Conservation (phyloP, 345 rosid genomes). For the Linum trigynum region DNA sequence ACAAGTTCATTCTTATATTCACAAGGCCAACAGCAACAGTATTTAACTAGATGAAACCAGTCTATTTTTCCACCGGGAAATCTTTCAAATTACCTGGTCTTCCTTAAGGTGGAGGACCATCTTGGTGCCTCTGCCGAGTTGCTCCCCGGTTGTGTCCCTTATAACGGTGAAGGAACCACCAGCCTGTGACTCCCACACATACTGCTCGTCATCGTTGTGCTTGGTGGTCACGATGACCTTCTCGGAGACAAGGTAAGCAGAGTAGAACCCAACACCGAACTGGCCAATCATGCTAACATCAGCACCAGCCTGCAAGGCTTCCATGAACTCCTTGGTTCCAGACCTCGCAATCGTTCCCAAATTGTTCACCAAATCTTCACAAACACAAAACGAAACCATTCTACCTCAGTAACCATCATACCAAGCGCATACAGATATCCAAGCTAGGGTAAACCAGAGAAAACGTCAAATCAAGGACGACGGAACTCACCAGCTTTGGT, state of each 20-base stretch:
- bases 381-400: not conserved
- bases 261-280: conserved; percentile 18
- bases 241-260: conserved; percentile 18
- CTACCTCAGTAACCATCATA: not conserved
- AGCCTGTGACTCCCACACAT: conserved; percentile 19
- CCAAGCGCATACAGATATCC: too few species aligned
- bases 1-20: too few species aligned
- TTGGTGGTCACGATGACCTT: conserved; percentile 16
- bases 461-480: not conserved
- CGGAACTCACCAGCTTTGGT: conserved; percentile 9
- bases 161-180: conserved; percentile 12
- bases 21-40: too few species aligned
- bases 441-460: too few species aligned
- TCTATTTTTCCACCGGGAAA: too few species aligned
- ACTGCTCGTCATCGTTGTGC: conserved; percentile 17
- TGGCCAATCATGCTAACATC: conserved; percentile 21
- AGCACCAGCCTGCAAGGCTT: conserved; percentile 16
- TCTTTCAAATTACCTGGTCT: too few species aligned
- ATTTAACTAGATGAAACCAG: not conserved
- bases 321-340: conserved; percentile 19
- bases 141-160: conserved; percentile 7
- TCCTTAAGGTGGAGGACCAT: conserved; percentile 12
- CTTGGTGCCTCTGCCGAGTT: conserved; percentile 13
- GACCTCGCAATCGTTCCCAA: conserved; percentile 18
- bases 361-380: conserved; percentile 18